phyloP scores from a whole-genome alignment of 164 flowering plant species.

The Piper betle region DNA sequence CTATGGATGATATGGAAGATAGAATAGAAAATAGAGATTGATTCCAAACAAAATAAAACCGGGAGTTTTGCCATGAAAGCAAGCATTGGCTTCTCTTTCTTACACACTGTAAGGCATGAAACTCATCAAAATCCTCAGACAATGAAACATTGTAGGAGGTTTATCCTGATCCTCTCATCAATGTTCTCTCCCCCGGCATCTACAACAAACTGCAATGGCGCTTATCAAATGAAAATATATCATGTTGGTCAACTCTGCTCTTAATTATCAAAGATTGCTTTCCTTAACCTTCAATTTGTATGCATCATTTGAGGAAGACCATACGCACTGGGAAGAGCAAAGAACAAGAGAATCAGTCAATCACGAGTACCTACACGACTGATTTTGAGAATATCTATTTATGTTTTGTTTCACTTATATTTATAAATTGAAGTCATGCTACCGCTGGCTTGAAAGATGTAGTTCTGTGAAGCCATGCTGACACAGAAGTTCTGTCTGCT shows the following conservation, averaged over 20 bases:
- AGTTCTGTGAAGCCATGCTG: too few species aligned
- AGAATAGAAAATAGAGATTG: not conserved
- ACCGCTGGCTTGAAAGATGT: slow-evolving; percentile 62
- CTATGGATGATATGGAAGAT: not conserved
- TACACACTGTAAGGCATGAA: slow-evolving; percentile 85
- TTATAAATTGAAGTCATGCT: slow-evolving; percentile 61
- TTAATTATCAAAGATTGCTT: not conserved
- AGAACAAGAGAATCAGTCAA: not conserved
- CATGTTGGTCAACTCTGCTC: not conserved
- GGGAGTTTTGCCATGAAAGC: too few species aligned
- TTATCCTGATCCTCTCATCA: slow-evolving; percentile 56
- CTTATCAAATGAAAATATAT: not conserved
- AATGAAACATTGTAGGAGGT: slow-evolving; percentile 50
- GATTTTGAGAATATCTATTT: too few species aligned
- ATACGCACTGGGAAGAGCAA: slow-evolving; percentile 38
- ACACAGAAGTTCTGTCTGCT: too few species aligned
- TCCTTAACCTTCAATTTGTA: slow-evolving; percentile 53
- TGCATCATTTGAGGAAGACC: slow-evolving; percentile 71
- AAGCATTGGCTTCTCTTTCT: slow-evolving; percentile 14
- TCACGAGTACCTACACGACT: not conserved
- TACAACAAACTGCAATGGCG: slow-evolving; percentile 42
- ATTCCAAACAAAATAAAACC: not conserved
- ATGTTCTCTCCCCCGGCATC: slow-evolving; percentile 97
- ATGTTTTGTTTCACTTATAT: slow-evolving; percentile 12
- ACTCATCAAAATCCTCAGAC: slow-evolving; percentile 67